Percentiles rank a stretch among this genome's conserved stretches.
These are phyloP conservation scores for Lecanicillium sp. DNA, from an alignment of 2,329 filamentous ascomycete species.

Conservation along the genomic window DNA sequence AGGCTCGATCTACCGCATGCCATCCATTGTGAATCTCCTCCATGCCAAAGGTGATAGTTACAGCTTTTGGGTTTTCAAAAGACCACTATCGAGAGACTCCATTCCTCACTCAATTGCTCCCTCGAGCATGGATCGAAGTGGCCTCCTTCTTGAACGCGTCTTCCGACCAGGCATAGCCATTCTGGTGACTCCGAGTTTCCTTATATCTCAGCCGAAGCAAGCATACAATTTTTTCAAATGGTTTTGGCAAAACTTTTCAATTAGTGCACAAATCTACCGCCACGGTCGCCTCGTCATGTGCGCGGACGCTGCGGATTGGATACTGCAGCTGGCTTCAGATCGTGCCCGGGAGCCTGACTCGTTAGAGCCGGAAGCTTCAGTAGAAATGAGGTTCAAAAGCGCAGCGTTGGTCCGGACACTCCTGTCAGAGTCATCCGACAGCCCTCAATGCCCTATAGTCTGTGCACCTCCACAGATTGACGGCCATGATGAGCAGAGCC, in stretches of 20 bases:
- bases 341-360: neutral
- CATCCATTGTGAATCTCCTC: slow-evolving; percentile 27
- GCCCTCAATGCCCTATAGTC: slow-evolving; percentile 25
- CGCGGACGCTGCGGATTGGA: slow-evolving; percentile 20
- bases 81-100: neutral
- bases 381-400: neutral
- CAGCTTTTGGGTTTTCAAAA: slow-evolving; percentile 32
- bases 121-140: slow-evolving; percentile 3
- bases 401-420: too few species aligned
- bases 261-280: slow-evolving; percentile 6
- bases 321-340: slow-evolving; percentile 16
- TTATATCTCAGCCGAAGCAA: slow-evolving; percentile 28
- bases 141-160: slow-evolving; percentile 19
- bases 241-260: slow-evolving; percentile 19
- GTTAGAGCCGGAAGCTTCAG: neutral
- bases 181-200: slow-evolving; percentile 34
- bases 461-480: slow-evolving; percentile 42
- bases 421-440: slow-evolving; percentile 1
- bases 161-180: slow-evolving; percentile 25
- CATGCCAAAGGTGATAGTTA: slow-evolving; percentile 16
- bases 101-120: neutral
- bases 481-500: slow-evolving; percentile 51
- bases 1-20: slow-evolving; percentile 30
- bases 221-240: slow-evolving; percentile 28
- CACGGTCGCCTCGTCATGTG: slow-evolving; percentile 21